Evolutionary conservation across 768 basidiomycete genomes (phyloP), one percentile per base, ranked within the genome.

Genomic region (Boletus rubescentipes): DNA sequence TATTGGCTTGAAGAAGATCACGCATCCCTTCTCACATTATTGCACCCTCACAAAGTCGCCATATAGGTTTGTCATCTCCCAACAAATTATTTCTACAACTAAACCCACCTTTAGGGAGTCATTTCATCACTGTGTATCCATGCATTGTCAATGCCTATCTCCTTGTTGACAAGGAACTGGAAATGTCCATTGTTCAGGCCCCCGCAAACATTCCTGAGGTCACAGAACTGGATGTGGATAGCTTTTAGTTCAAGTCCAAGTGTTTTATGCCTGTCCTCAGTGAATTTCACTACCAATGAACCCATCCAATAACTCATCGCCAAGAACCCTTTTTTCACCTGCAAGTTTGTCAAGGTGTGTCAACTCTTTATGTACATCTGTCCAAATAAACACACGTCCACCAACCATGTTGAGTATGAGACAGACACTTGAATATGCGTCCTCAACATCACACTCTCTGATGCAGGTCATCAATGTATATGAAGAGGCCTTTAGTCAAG

Each of bases 361-460:
- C 83, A 87, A 60, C 75, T 98, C 40, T 99, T 98, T 77, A 90
- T 92, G 83, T 92, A 90, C 59, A 80, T 98, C 65, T 94, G 96
- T 65, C 87, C 94, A 2, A 93, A 94, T 70, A 85, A 86, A 61
- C 83, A 96, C 15, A 91, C 89, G 18, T 83, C 79, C 7, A 79
- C 82, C 29, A 87, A 76, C 46, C 97, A 98, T 61, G 84, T 99
- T 61, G 96, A 98, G 70, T 99, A 91, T 73, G 97, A 99, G 74
- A 89, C 89, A 29, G 97, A 99, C 60, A 88, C 89, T 18, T 97
- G 95, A 96, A 92, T 97, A 57, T 90, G 87, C 62, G 92, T 97
- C 14, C 98, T 98, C 72, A 94, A 95, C 61, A 89, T 98, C 21
- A 94, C 93, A 7, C 81, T 96, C 92, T 32, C 73, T 99, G 23